Evolutionary conservation across 257 asterid species (phyloP).

Genomic region (Nicotiana tomentosiformis): DNA sequence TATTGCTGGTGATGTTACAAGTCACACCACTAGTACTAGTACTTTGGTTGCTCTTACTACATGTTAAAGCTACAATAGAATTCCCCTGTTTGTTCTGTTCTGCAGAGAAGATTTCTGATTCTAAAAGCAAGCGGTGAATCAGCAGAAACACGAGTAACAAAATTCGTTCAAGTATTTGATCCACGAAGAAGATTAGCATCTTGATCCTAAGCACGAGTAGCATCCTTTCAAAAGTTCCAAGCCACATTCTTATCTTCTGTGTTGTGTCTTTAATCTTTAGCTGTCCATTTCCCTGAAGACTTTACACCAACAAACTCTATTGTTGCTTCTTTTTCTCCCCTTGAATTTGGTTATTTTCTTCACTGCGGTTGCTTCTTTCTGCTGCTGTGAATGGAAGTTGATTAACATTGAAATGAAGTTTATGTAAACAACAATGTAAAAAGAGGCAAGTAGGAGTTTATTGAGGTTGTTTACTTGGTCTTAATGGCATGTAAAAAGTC

Average conservation of each 20-base stretch:
- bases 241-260: slow-evolving; percentile 71
- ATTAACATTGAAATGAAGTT: slow-evolving; percentile 34
- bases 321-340: slow-evolving; percentile 25
- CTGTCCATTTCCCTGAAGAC: slow-evolving; percentile 74
- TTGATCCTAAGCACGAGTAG: slow-evolving; percentile 65
- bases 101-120: slow-evolving; percentile 31
- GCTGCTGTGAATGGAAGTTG: slow-evolving; percentile 28
- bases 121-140: slow-evolving; percentile 59
- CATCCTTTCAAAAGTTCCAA: slow-evolving; percentile 59
- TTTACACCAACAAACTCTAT: slow-evolving; percentile 43
- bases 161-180: slow-evolving; percentile 54
- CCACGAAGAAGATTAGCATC: slow-evolving; percentile 67
- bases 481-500: neutral
- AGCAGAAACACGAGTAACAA: slow-evolving; percentile 34
- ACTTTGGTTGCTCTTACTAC: neutral
- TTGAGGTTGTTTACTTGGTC: neutral
- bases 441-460: neutral
- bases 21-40: neutral
- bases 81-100: slow-evolving; percentile 12
- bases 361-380: slow-evolving; percentile 14
- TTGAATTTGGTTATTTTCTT: slow-evolving; percentile 30
- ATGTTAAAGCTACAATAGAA: neutral
- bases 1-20: neutral
- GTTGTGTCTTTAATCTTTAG: slow-evolving; percentile 68
- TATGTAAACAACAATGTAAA: neutral